phyloP scores from a whole-genome alignment of 768 basidiomycete genomes.

The Tubosaeta sp. region DNA sequence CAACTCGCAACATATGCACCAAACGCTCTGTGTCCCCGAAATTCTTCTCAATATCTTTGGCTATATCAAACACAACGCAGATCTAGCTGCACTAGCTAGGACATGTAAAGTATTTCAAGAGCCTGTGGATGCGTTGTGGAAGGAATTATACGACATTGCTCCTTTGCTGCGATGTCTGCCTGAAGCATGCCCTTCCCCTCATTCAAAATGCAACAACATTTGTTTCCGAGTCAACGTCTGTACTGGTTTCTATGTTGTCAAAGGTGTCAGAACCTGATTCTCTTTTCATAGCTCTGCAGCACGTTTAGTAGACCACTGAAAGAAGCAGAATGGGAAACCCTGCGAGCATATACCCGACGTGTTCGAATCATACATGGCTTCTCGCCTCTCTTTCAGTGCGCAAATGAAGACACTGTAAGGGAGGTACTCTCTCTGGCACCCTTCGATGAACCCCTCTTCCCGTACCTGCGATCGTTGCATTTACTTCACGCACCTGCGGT shows the following conservation, averaged over 20 bases:
- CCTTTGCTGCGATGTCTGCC: not conserved
- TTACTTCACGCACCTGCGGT: not conserved
- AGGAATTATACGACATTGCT: not conserved
- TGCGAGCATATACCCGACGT: not conserved
- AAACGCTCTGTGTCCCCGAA: not conserved
- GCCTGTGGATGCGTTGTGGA: not conserved
- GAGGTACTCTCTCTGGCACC: not conserved
- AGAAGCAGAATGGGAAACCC: not conserved
- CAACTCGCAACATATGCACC: no score
- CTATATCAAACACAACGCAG: no score
- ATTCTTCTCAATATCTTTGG: not conserved
- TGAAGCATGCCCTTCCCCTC: not conserved
- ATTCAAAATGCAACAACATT: no score
- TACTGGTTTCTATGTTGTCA: no score
- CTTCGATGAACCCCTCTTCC: not conserved
- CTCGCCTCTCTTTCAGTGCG: accelerated
- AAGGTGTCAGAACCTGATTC: not conserved
- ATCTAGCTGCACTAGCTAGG: not conserved
- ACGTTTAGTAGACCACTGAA: not conserved
- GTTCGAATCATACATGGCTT: not conserved
- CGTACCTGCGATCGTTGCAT: not conserved
- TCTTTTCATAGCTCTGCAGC: not conserved
- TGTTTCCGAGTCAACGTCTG: not conserved
- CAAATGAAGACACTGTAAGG: not conserved
- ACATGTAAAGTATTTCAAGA: not conserved